phyloP scores from a whole-genome alignment of 768 basidiomycete genomes.

The Phlebiopsis gigantea region DNA sequence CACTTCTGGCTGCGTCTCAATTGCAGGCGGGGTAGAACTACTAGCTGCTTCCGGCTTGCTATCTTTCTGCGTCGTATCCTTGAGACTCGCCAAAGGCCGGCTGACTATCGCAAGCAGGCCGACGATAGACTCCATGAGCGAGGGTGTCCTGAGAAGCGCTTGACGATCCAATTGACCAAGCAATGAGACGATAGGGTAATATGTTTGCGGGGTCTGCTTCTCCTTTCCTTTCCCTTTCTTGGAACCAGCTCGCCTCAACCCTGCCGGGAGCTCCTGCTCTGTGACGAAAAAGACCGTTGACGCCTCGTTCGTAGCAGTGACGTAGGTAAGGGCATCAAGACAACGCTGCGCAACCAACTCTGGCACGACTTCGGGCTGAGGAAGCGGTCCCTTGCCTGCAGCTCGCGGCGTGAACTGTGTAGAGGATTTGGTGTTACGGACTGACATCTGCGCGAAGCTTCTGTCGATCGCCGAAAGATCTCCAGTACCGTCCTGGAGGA shows the following conservation, averaged over 20 bases:
- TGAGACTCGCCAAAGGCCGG: slow-evolving; percentile 67
- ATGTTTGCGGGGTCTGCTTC: slow-evolving; percentile 70
- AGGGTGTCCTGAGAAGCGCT: slow-evolving; percentile 77
- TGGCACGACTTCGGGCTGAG: slow-evolving; percentile 78
- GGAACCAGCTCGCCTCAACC: slow-evolving; percentile 57
- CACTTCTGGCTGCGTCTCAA: neutral
- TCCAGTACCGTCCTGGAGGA: slow-evolving; percentile 92
- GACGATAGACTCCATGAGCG: slow-evolving; percentile 92
- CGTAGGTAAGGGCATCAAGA: slow-evolving; percentile 83
- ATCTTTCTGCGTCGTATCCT: slow-evolving; percentile 37
- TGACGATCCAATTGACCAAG: slow-evolving; percentile 86
- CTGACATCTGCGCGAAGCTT: slow-evolving; percentile 88
- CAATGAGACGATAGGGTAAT: slow-evolving; percentile 88
- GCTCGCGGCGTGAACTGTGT: slow-evolving; percentile 36
- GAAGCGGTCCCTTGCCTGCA: slow-evolving; percentile 54
- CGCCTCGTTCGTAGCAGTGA: slow-evolving; percentile 79
- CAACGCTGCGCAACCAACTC: slow-evolving; percentile 93
- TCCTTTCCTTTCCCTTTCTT: slow-evolving; percentile 98
- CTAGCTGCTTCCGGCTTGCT: neutral
- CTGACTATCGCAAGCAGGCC: slow-evolving; percentile 85
- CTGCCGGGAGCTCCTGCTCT: slow-evolving; percentile 87
- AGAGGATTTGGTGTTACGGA: slow-evolving; percentile 53
- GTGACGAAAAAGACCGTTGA: slow-evolving; percentile 92
- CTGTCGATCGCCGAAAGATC: slow-evolving; percentile 90
- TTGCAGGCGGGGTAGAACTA: neutral